Conservation (phyloP, 1,139 yeast genomes). For the Blastobotrys arbuscula region DNA sequence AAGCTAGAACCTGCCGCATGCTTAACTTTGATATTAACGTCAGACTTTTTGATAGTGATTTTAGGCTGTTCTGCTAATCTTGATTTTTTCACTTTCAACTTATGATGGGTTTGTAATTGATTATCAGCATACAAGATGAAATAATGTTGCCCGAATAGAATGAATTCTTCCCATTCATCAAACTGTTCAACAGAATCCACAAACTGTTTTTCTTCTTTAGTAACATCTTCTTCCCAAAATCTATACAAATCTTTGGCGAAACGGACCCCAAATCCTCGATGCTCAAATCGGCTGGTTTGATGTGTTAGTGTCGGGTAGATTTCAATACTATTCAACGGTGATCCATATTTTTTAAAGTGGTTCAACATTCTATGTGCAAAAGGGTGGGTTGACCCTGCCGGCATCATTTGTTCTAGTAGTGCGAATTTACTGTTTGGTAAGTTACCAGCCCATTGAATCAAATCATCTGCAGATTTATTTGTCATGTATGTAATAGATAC, state of each 20-base stretch:
- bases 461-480: constrained; percentile 58
- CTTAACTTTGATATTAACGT: constrained; percentile 26
- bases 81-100: not conserved
- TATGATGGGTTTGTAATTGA: not conserved
- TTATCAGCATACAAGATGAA: constrained; percentile 53
- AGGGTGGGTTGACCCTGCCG: constrained; percentile 56
- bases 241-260: constrained; percentile 52
- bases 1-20: constrained; percentile 44
- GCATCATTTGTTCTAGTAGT: constrained; percentile 66
- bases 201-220: constrained; percentile 37
- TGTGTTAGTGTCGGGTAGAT: constrained; percentile 48
- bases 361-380: constrained; percentile 71
- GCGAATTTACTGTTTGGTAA: constrained; percentile 55
- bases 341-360: constrained; percentile 61
- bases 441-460: constrained; percentile 48
- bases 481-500: constrained; percentile 80
- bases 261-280: constrained; percentile 44
- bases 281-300: constrained; percentile 48
- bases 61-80: not conserved
- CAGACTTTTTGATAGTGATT: not conserved
- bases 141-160: constrained; percentile 72
- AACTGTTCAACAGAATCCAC: constrained; percentile 58
- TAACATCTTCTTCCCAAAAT: constrained; percentile 50
- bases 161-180: constrained; percentile 83
- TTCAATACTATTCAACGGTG: constrained; percentile 65